Base-by-base conservation (phyloP, 2,329 filamentous ascomycete species). In the Didymella pomorum region DNA sequence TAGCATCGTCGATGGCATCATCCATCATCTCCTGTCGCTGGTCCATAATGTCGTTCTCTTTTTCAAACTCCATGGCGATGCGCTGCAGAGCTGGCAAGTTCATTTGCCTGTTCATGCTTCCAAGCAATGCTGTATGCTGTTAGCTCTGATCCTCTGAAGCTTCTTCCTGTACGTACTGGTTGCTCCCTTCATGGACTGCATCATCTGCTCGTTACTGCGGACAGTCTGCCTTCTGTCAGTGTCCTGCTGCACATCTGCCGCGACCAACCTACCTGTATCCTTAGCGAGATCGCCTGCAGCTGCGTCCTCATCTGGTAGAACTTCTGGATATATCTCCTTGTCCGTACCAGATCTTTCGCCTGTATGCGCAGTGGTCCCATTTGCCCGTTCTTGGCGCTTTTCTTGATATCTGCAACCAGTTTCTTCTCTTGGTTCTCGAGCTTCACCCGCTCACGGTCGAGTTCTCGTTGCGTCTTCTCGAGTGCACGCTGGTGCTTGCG, bases 11-110 rank as follows among this genome's bases (percentile, higher is more conserved):
- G 60, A 99, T 95, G 20, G 93, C 94, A 78, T 98, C 95, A 74
- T 98, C 94, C 95, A 99, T 98, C 91, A 99, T 97, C 79, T 98
- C 95, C 77, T 98, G 93, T 64, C 95, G 87, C 79, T 98, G 93
- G 70, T 99, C 95, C 95, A 99, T 99, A 58, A 99, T 93, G 72
- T 98, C 95, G 79, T 98, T 99, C 79, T 99, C 95, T 71, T 92
- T 89, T 80, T 99, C 95, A 71, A 99, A 99, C 74, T 99, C 95
- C 93, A 97, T 97, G 20, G 95, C 94, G 74, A 99, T 99, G 57
- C 94, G 88, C 77, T 98, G 94, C 31, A 99, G 83, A 18, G 93
- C 93, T 0, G 95, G 95, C 2, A 99, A 87, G 75, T 99, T 98
- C 93, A 98, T 98, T 64, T 92, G 92, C 65, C 91, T 86, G 79